Conservation (phyloP, 805 yeast genomes). For the Metschnikowia similis region DNA sequence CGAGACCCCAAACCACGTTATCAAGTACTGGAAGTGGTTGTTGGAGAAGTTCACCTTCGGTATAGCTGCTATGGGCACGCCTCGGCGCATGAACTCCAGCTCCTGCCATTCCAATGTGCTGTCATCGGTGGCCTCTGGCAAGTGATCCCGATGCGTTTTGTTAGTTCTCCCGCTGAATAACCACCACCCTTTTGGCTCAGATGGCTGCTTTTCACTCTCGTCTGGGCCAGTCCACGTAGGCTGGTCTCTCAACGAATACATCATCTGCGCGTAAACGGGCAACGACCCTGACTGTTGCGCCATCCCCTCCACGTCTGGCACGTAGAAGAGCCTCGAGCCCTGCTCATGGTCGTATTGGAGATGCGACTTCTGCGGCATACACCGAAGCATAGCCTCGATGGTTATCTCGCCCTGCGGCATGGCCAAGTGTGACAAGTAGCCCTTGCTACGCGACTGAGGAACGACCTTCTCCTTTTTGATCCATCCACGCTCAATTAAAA, state of each 20-base stretch:
- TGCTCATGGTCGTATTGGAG: constrained; percentile 66
- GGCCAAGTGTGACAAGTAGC: constrained; percentile 61
- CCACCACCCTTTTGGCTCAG: constrained; percentile 12
- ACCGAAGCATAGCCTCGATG: constrained; percentile 69
- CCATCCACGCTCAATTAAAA: constrained; percentile 92
- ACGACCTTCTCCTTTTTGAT: constrained; percentile 62
- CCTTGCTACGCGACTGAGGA: constrained; percentile 46
- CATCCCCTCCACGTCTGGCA: constrained; percentile 81
- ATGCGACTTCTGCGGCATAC: constrained; percentile 58
- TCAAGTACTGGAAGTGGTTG: constrained; percentile 85
- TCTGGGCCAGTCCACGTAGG: constrained; percentile 41
- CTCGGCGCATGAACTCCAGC: constrained; percentile 62
- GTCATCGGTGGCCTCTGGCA: constrained; percentile 23
- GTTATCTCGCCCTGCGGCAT: constrained; percentile 70
- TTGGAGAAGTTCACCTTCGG: constrained; percentile 82
- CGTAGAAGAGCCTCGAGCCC: constrained; percentile 66
- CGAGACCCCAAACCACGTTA: constrained; percentile 93
- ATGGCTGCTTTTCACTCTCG: background rate
- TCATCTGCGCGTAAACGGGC: constrained; percentile 73
- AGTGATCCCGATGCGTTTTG: constrained; percentile 11
- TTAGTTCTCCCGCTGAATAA: constrained; percentile 8
- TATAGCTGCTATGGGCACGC: constrained; percentile 83
- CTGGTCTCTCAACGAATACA: constrained; percentile 63
- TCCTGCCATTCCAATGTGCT: constrained; percentile 38
- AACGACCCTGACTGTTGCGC: constrained; percentile 59